These are phyloP conservation scores for Leishmania tropica DNA, from an alignment of 208 protist genomes.

Conservation along the genomic window DNA sequence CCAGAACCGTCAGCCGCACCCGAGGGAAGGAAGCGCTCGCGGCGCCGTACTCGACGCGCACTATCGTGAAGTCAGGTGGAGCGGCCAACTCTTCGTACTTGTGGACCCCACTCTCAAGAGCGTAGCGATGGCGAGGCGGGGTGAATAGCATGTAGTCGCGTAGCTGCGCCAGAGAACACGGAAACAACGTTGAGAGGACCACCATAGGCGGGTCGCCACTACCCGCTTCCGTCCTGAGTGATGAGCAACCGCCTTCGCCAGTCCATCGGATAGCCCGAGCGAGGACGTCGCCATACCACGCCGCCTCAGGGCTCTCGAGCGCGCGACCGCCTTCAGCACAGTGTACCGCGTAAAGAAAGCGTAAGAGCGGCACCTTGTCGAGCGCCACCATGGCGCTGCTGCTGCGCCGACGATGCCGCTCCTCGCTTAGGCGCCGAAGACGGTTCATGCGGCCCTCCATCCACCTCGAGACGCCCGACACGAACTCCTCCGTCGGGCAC, in stretches of 20 bases:
- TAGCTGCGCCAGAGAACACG: constrained; percentile 29
- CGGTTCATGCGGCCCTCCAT: constrained; percentile 20
- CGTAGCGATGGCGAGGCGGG: constrained; percentile 19
- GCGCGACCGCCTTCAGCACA: constrained; percentile 5
- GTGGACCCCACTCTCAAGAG: constrained; percentile 4
- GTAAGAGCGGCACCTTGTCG: constrained; percentile 27
- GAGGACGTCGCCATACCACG: constrained; percentile 14
- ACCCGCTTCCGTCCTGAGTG: not conserved
- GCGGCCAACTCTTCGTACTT: constrained; percentile 20
- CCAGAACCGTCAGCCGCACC: constrained; percentile 19
- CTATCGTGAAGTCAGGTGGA: constrained; percentile 12
- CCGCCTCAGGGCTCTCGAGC: constrained; percentile 4
- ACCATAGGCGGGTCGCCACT: not conserved
- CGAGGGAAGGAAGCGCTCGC: not conserved
- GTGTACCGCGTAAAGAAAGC: constrained; percentile 19
- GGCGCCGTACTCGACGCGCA: constrained; percentile 10
- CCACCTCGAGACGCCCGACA: constrained; percentile 5
- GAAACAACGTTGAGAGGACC: constrained; percentile 20
- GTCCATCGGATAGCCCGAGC: constrained; percentile 3
- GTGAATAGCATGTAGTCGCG: constrained; percentile 17
- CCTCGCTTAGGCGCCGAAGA: constrained; percentile 12
- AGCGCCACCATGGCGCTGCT: constrained; percentile 9
- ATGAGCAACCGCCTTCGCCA: not conserved
- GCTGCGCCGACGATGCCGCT: constrained; percentile 4
- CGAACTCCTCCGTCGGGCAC: not conserved